Evolutionary conservation across 495 filamentous ascomycete species (phyloP).

Genomic region (Penicillium lagena): DNA sequence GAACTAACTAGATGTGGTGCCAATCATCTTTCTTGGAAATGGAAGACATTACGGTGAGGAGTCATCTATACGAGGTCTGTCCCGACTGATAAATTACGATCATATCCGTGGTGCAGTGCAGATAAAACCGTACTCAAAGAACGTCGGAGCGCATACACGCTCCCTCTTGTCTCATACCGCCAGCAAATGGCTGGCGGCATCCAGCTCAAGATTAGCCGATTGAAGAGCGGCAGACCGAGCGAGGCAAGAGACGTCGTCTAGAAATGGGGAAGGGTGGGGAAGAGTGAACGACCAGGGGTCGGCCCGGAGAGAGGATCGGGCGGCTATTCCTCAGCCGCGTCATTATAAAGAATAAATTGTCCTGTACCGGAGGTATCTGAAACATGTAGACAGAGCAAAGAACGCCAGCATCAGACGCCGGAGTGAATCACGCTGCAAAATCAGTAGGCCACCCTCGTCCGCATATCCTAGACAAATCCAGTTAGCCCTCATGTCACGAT

Average conservation of each 20-base stretch:
- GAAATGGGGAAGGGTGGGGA: not conserved
- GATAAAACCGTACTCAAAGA: slow-evolving; percentile 52
- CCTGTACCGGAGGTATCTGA: slow-evolving; percentile 18
- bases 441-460: slow-evolving; percentile 79
- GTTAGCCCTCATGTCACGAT: slow-evolving; percentile 11
- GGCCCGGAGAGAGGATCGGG: too few species aligned
- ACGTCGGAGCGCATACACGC: slow-evolving; percentile 30
- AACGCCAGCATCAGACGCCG: slow-evolving; percentile 19
- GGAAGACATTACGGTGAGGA: too few species aligned
- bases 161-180: slow-evolving; percentile 47
- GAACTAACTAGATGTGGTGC: not conserved
- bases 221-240: slow-evolving; percentile 41
- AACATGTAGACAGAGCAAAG: slow-evolving; percentile 12
- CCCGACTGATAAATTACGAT: slow-evolving; percentile 49
- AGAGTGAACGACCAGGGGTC: not conserved
- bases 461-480: slow-evolving; percentile 61
- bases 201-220: slow-evolving; percentile 53
- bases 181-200: slow-evolving; percentile 28
- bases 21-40: too few species aligned
- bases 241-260: slow-evolving; percentile 44
- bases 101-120: slow-evolving; percentile 28
- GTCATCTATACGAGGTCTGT: slow-evolving; percentile 15
- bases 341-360: too few species aligned
- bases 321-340: too few species aligned
- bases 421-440: slow-evolving; percentile 9